Percentiles rank a stretch among this genome's conserved stretches.
Conservation (phyloP, 371 early-diverging fungal species). For the Saksenaea vasiformis region DNA sequence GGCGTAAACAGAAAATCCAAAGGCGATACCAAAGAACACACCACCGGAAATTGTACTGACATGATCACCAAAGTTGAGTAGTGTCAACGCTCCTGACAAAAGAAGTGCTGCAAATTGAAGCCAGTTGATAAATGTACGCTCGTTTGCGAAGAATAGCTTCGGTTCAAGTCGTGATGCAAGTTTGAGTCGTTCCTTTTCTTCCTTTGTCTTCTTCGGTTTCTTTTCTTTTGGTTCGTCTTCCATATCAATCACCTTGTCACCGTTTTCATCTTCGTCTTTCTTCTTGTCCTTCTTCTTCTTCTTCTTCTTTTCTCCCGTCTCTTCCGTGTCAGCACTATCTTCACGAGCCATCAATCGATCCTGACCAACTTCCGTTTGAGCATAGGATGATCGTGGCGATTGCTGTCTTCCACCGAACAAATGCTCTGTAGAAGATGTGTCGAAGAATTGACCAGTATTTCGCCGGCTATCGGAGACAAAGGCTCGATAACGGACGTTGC, state of each 20-base stretch:
- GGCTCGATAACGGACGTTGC: neutral
- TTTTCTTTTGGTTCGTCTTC: neutral
- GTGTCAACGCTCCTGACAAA: slow-evolving; percentile 66
- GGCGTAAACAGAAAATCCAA: slow-evolving; percentile 35
- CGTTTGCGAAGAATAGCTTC: slow-evolving; percentile 88
- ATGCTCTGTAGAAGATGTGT: slow-evolving; percentile 28
- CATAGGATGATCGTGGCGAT: slow-evolving; percentile 24
- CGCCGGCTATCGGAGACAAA: neutral
- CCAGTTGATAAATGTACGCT: slow-evolving; percentile 90
- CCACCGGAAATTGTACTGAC: slow-evolving; percentile 34
- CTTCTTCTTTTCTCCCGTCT: slow-evolving; percentile 9
- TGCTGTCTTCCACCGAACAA: slow-evolving; percentile 19
- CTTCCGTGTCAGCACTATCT: slow-evolving; percentile 1
- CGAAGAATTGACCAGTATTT: slow-evolving; percentile 9
- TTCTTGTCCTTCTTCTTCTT: slow-evolving; percentile 25
- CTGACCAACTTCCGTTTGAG: slow-evolving; percentile 4
- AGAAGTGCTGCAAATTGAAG: slow-evolving; percentile 72
- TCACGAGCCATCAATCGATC: neutral
- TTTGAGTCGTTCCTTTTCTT: neutral
- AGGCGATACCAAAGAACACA: slow-evolving; percentile 32
- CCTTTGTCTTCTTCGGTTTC: slow-evolving; percentile 9
- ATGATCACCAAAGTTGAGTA: slow-evolving; percentile 73
- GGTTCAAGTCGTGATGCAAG: slow-evolving; percentile 29
- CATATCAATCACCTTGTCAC: neutral
- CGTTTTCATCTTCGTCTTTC: neutral